A percentile compares a stretch with the other conserved stretches of the same genome.
Conservation (phyloP, 108 stramenopile species). For the Conticribra weissflogii region DNA sequence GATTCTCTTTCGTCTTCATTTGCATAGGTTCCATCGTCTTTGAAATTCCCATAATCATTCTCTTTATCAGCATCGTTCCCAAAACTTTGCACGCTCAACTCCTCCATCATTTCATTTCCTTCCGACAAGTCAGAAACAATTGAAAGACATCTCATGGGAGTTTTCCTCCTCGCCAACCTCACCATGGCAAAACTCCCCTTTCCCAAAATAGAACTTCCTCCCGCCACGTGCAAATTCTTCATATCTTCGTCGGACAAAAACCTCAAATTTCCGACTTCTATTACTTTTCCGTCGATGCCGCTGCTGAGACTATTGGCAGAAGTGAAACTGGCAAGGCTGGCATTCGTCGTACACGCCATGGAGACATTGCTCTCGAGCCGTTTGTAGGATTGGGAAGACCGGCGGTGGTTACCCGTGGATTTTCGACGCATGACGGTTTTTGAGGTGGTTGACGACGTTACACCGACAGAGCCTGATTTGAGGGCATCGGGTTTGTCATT, state of each 20-base stretch:
- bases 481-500: too few species aligned
- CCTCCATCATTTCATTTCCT: slow-evolving; percentile 1
- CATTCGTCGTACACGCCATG: background rate
- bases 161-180: slow-evolving; percentile 59
- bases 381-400: too few species aligned
- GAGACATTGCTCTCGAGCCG: too few species aligned
- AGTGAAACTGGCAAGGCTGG: slow-evolving; percentile 21
- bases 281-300: slow-evolving; percentile 50
- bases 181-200: slow-evolving; percentile 77
- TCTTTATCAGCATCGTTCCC: slow-evolving; percentile 7
- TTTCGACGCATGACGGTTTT: too few species aligned
- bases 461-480: too few species aligned
- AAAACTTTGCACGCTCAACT: too few species aligned
- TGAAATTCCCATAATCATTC: background rate
- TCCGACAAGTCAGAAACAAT: slow-evolving; percentile 2
- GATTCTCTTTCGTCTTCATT: too few species aligned
- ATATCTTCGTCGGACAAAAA: slow-evolving; percentile 57
- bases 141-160: slow-evolving; percentile 3
- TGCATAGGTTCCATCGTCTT: background rate
- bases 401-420: too few species aligned
- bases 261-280: slow-evolving; percentile 61
- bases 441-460: too few species aligned
- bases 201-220: slow-evolving; percentile 50
- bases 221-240: background rate
- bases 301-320: slow-evolving; percentile 3